Evolutionary conservation across 148 eudicot species (phyloP), one percentile per base, ranked within the genome.

Genomic region (Nepenthes gracilis): DNA sequence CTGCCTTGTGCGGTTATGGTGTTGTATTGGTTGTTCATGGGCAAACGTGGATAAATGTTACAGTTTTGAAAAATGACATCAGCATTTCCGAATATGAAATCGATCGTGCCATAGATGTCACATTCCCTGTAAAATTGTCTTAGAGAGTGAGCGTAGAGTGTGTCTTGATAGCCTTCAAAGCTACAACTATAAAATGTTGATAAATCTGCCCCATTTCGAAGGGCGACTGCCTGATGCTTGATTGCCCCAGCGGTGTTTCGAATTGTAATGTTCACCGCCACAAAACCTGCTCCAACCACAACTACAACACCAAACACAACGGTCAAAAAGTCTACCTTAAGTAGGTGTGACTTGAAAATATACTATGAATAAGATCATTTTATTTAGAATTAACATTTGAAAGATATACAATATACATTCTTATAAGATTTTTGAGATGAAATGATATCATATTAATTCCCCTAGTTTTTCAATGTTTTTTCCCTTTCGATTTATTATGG

Each of bases 111-210:
- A 51, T 85, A 85, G 1, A 88, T 67, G 55, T 88, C 88, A 14
- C 96, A 88, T 59, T 88, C 83, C 11, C 71, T 35, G 33, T 85
- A 88, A 48, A 82, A 88, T 60, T 88, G 96, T 7, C 96, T 32
- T 35, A 88, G 66, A 12, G 89, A 83, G 58, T 88, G 92, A 2
- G 62, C 78, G 57, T 88, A 88, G 34, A 88, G 43, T 2, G 96
- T 88, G 65, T 88, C 96, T 69, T 88, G 96, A 69, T 85, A 88
- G 0, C 67, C 96, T 59, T 88, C 92, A 35, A 88, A 88, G 61
- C 92, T 88, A 70, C 92, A 88, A 43, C 75, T 70, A 13, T 88
- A 88, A 60, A 88, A 88, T 0, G 87, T 72, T 0, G 96, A 83
- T 3, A 88, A 66, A 64, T 88, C 96, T 1, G 92, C 89, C 0